Evolutionary conservation across 202 grass and related monocot species (phyloP), one percentile per base, ranked within the genome.

Genomic region (Zizania palustris): DNA sequence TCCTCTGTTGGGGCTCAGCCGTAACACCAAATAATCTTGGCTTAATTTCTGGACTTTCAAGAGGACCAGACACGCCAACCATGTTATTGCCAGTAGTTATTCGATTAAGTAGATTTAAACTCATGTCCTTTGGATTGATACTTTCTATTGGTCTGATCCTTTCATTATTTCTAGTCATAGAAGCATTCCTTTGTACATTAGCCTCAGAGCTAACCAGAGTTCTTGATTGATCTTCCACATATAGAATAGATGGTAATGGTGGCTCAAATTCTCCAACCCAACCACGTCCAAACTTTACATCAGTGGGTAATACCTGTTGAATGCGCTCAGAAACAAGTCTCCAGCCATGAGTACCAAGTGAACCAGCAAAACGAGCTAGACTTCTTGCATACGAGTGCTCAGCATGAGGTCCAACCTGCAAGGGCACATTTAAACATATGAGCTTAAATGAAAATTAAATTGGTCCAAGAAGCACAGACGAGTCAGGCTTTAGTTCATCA

Each of bases 251-350:
- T 11, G 87, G 84, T 61, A 69, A 77, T 9, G 74, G 84, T 53
- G 96, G 84, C 65, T 99, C 92, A 77, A 87, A 96, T 76, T 99
- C 96, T 65, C 76, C 83, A 55, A 99, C 85, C 96, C 96, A 99
- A 71, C 96, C 96, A 91, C 80, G 90, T 11, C 92, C 96, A 77
- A 93, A 99, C 69, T 85, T 96, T 45, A 88, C 80, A 54, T 88
- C 92, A 84, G 79, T 45, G 65, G 96, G 96, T 75, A 99, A 83
- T 42, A 80, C 88, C 84, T 73, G 85, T 42, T 83, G 80, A 76
- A 99, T 99, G 57, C 76, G 85, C 38, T 92, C 86, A 86, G 92
- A 96, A 21, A 84, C 83, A 22, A 99, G 87, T 86, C 84, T 86
- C 96, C 96, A 99, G 19, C 87, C 90, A 60, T 78, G 83, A 62